phyloP scores from a whole-genome alignment of 306 rosid genomes.

The Begonia fuchsioides region DNA sequence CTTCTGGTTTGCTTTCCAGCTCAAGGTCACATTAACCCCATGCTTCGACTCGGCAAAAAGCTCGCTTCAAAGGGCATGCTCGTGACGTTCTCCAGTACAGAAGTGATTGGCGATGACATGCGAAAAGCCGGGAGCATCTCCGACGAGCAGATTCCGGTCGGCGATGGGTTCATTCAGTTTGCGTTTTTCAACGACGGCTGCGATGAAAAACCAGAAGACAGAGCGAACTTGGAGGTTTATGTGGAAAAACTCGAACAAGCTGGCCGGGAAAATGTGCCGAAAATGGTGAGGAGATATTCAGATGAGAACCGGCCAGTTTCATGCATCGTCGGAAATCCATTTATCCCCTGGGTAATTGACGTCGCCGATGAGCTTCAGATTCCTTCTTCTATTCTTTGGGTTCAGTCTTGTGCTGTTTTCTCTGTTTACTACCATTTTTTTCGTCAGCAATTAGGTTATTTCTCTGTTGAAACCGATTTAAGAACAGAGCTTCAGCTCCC shows the following conservation, averaged over 20 bases:
- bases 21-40: conserved; percentile 76
- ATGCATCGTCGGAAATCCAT: conserved; percentile 14
- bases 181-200: conserved; percentile 43
- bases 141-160: conserved; percentile 17
- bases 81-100: conserved; percentile 37
- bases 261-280: conserved; percentile 19
- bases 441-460: not conserved
- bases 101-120: conserved; percentile 23
- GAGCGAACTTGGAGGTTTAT: conserved; percentile 2
- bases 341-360: conserved; percentile 14
- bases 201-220: conserved; percentile 15
- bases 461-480: conserved; percentile 10
- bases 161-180: conserved; percentile 40
- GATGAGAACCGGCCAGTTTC: conserved; percentile 25
- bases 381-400: conserved; percentile 17
- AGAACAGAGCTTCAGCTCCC: conserved; percentile 5
- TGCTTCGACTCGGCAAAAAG: conserved; percentile 44
- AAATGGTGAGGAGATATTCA: conserved; percentile 12
- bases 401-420: conserved; percentile 17
- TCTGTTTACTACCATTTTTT: conserved; percentile 6
- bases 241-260: conserved; percentile 16
- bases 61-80: conserved; percentile 49
- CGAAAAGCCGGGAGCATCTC: conserved; percentile 22
- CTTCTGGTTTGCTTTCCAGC: conserved; percentile 45
- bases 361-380: conserved; percentile 2